Conservation (phyloP, 805 yeast genomes). For the Lipomyces japonicus region DNA sequence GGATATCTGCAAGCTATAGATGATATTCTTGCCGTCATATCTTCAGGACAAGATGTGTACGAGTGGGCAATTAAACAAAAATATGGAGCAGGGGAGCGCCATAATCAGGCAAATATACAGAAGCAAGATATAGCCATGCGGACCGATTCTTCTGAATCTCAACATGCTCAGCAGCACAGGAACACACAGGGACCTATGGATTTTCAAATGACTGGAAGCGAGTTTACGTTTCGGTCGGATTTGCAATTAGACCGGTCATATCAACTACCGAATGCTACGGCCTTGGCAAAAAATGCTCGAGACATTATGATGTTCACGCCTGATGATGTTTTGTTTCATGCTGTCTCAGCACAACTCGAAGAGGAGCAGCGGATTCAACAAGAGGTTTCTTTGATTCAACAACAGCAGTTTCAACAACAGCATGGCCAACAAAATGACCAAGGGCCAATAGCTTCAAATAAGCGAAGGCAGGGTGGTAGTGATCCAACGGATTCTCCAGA, state of each 20-base stretch:
- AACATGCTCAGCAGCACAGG: constrained; percentile 1
- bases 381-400: constrained; percentile 3
- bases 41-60: constrained; percentile 27
- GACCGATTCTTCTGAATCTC: neutral
- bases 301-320: constrained; percentile 23
- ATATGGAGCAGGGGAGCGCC: constrained; percentile 6
- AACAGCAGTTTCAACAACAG: constrained; percentile 3
- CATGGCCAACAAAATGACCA: constrained; percentile 1
- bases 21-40: constrained; percentile 43
- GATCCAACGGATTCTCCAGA: neutral
- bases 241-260: constrained; percentile 23
- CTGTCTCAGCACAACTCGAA: constrained; percentile 24
- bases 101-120: constrained; percentile 3
- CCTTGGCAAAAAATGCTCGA: constrained; percentile 14
- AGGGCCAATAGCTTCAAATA: too few relatives aligned
- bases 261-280: constrained; percentile 11
- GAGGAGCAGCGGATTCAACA: constrained; percentile 21
- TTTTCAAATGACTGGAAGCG: constrained; percentile 1
- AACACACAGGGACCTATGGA: neutral
- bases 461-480: neutral
- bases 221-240: constrained; percentile 21
- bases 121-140: neutral
- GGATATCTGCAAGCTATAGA: constrained; percentile 64
- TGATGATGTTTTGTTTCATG: constrained; percentile 24
- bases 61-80: constrained; percentile 27